Conservation (phyloP, 164 flowering plant species). For the Malania oleifera region DNA sequence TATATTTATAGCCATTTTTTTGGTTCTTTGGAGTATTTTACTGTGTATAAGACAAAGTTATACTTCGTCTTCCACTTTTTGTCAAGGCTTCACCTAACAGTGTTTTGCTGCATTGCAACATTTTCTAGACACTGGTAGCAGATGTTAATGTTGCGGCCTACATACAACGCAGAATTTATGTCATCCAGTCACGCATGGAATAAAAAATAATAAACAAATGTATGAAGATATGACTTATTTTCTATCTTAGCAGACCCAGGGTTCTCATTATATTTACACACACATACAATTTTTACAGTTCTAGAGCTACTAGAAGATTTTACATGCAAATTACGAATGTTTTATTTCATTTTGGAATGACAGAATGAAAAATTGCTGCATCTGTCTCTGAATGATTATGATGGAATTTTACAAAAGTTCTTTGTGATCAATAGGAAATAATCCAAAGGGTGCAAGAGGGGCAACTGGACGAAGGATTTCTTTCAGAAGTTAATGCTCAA, state of each 20-base stretch:
- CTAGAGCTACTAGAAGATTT: neutral
- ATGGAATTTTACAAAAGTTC: neutral
- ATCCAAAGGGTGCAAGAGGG: conserved; percentile 81
- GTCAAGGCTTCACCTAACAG: too few relatives aligned
- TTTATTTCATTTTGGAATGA: neutral
- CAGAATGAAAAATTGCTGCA: neutral
- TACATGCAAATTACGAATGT: too few relatives aligned
- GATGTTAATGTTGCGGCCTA: neutral
- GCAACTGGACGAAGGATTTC: conserved; percentile 87
- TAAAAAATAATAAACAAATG: neutral
- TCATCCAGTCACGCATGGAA: neutral
- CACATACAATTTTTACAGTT: neutral
- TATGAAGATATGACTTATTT: neutral
- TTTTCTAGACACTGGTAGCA: neutral
- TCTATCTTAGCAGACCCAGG: neutral
- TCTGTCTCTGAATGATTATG: too few relatives aligned
- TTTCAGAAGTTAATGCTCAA: conserved; percentile 89
- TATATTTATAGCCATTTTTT: neutral
- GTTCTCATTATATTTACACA: too few relatives aligned
- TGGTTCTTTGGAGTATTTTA: neutral
- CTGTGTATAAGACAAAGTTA: neutral
- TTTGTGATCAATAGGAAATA: conserved; percentile 45
- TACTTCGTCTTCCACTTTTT: neutral
- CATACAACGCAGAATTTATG: neutral
- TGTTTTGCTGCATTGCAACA: neutral